A percentile compares a stretch with the other conserved stretches of the same genome.
phyloP scores from a whole-genome alignment of 1,284 basidiomycete species.

The Austroboletus novae-zelandiae region DNA sequence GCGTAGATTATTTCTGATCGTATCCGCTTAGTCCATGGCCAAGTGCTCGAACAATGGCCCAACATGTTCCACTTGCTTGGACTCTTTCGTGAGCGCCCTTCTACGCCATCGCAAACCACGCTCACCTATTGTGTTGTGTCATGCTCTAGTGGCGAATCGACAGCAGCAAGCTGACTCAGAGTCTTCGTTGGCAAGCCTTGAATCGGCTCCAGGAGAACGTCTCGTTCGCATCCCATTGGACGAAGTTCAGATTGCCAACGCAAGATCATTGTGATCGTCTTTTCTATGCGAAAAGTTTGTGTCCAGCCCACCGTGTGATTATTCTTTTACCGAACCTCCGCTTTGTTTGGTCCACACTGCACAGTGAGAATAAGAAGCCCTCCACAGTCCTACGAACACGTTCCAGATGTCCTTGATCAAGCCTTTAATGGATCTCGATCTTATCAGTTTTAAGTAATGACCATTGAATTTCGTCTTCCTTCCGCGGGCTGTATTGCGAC shows the following conservation, averaged over 20 bases:
- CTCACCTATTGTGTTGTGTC: not conserved
- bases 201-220: constrained; percentile 25
- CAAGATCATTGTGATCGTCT: constrained; percentile 7
- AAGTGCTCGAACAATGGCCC: constrained; percentile 77
- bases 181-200: not conserved
- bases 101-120: not conserved
- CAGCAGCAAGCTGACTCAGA: constrained; percentile 16
- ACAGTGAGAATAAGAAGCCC: not conserved
- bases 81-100: constrained; percentile 52
- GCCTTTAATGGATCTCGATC: not conserved
- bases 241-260: constrained; percentile 24
- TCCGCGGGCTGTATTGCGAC: not conserved
- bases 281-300: not conserved
- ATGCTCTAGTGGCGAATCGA: constrained; percentile 27
- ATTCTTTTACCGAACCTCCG: not conserved
- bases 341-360: not conserved
- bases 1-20: not conserved
- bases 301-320: not conserved
- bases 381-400: not conserved
- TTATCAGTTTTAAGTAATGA: not conserved
- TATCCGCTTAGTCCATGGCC: constrained; percentile 57
- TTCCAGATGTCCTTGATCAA: not conserved
- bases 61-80: constrained; percentile 75
- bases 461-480: not conserved
- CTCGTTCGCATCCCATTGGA: constrained; percentile 32